phyloP scores from a whole-genome alignment of 2,329 filamentous ascomycete species.

The Hymenoscyphus fructigenus region DNA sequence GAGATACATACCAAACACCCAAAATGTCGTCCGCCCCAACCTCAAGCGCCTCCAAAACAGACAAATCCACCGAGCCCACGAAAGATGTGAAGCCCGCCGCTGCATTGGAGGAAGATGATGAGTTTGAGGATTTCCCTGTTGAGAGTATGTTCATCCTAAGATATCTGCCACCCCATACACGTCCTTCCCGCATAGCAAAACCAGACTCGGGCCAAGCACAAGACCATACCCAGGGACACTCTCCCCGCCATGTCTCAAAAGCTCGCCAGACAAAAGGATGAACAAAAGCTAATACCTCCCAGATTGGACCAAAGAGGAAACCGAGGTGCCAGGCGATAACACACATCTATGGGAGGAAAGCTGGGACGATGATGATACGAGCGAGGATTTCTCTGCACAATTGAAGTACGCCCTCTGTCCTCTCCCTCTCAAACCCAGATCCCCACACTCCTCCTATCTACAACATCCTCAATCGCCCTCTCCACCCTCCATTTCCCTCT shows the following conservation, averaged over 20 bases:
- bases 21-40: conserved; percentile 37
- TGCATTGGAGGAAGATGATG: conserved; percentile 92
- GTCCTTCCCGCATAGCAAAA: no score
- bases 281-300: conserved; percentile 13
- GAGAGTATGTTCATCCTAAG: conserved; percentile 63
- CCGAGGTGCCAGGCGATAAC: conserved; percentile 73
- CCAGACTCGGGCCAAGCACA: no score
- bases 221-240: background rate
- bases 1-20: background rate
- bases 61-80: conserved; percentile 35
- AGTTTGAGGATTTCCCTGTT: conserved; percentile 98
- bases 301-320: conserved; percentile 95
- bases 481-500: no score
- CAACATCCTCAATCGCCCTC: background rate
- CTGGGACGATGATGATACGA: conserved; percentile 98
- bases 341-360: conserved; percentile 98
- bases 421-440: background rate
- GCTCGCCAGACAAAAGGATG: background rate
- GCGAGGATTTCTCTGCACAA: conserved; percentile 93
- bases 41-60: conserved; percentile 29
- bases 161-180: conserved; percentile 4
- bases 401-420: conserved; percentile 70
- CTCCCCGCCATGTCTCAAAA: background rate
- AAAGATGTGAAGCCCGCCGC: conserved; percentile 46
- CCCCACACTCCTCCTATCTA: no score